Percentiles rank a stretch among this genome's conserved stretches.
Conservation (phyloP, 2,329 filamentous ascomycete species). For the Incumbomyces lentus region DNA sequence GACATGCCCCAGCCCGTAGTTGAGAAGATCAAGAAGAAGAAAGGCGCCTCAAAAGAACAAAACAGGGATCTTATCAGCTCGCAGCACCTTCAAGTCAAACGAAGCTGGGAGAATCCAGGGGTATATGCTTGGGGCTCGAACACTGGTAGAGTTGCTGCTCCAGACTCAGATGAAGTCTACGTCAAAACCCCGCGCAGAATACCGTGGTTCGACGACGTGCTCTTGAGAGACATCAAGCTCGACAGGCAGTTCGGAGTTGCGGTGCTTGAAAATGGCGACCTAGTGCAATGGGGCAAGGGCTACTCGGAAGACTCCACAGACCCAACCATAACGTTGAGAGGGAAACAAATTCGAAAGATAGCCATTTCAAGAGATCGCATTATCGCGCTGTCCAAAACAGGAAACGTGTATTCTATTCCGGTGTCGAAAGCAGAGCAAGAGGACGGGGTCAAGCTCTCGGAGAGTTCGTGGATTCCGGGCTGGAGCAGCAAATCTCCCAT, state of each 20-base stretch:
- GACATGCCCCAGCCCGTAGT: slow-evolving; percentile 49
- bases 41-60: slow-evolving; percentile 53
- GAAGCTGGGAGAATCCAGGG: slow-evolving; percentile 70
- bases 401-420: slow-evolving; percentile 75
- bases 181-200: slow-evolving; percentile 75
- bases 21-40: slow-evolving; percentile 53
- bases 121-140: slow-evolving; percentile 95
- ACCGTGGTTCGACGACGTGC: slow-evolving; percentile 68
- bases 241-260: slow-evolving; percentile 74
- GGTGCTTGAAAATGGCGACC: slow-evolving; percentile 74
- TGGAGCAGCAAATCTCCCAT: slow-evolving; percentile 51
- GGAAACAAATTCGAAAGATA: slow-evolving; percentile 69
- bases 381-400: slow-evolving; percentile 63
- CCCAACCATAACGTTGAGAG: slow-evolving; percentile 63
- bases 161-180: slow-evolving; percentile 63
- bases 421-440: slow-evolving; percentile 62
- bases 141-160: slow-evolving; percentile 70
- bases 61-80: slow-evolving; percentile 67
- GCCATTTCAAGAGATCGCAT: slow-evolving; percentile 74
- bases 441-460: slow-evolving; percentile 51
- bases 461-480: slow-evolving; percentile 63
- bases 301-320: slow-evolving; percentile 55
- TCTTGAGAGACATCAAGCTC: slow-evolving; percentile 79
- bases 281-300: slow-evolving; percentile 81
- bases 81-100: slow-evolving; percentile 78